These are phyloP conservation scores for Ajuga chamaepitys DNA, from an alignment of 257 asterid genomes.

Conservation along the genomic window DNA sequence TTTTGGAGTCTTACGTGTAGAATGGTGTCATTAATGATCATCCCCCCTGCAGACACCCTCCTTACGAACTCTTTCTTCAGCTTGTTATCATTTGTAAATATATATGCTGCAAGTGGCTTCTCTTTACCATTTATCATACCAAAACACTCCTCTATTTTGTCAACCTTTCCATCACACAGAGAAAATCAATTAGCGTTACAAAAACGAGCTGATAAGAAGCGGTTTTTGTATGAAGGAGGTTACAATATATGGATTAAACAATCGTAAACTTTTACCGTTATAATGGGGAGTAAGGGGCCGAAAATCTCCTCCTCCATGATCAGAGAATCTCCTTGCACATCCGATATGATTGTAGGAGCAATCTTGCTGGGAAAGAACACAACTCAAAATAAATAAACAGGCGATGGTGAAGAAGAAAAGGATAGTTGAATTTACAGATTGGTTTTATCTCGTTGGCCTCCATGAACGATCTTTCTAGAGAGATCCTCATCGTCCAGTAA, in stretches of 20 bases:
- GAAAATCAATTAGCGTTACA: too few species aligned
- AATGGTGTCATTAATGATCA: conserved; percentile 55
- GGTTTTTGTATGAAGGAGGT: too few species aligned
- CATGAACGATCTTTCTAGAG: conserved; percentile 54
- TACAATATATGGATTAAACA: too few species aligned
- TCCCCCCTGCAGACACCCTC: conserved; percentile 68
- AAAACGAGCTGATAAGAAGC: too few species aligned
- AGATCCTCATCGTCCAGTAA: conserved; percentile 57
- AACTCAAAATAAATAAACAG: not conserved
- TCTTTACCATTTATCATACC: conserved; percentile 45
- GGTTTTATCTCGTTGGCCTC: conserved; percentile 66
- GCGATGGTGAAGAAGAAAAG: too few species aligned
- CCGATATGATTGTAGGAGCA: conserved; percentile 74
- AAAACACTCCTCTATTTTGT: conserved; percentile 52
- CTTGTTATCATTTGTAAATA: conserved; percentile 62
- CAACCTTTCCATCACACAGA: conserved; percentile 37
- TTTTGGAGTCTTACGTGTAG: conserved; percentile 44
- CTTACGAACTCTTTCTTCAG: conserved; percentile 49
- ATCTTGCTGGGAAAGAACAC: conserved; percentile 43
- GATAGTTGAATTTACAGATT: conserved; percentile 83
- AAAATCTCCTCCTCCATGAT: conserved; percentile 88
- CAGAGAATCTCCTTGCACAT: conserved; percentile 57
- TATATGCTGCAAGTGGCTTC: conserved; percentile 90
- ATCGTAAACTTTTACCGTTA: conserved; percentile 50
- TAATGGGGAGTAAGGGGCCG: conserved; percentile 84